Percentiles rank a stretch among this genome's conserved stretches.
Conservation (phyloP, 2,329 filamentous ascomycete genomes). For the Bertia moriformis region DNA sequence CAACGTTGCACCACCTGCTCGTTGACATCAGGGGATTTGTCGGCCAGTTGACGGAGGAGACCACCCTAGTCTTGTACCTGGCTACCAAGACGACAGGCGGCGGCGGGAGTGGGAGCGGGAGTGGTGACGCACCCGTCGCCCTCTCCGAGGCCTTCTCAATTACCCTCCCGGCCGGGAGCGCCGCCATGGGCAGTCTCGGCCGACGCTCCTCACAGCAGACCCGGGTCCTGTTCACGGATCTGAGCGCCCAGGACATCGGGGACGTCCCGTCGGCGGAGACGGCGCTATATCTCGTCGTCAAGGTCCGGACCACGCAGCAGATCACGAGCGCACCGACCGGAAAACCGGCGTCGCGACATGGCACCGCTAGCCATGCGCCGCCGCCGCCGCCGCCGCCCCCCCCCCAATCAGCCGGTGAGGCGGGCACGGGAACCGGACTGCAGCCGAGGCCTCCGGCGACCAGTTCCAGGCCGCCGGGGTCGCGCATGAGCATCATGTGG, state of each 20-base stretch:
- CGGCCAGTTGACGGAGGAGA: slow-evolving; percentile 60
- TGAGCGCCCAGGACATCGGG: slow-evolving; percentile 62
- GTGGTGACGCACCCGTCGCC: no score
- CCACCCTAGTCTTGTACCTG: slow-evolving; percentile 64
- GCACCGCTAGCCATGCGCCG: slow-evolving; percentile 25
- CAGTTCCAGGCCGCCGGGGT: slow-evolving; percentile 29
- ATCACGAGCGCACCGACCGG: slow-evolving; percentile 21
- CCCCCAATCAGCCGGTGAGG: no score
- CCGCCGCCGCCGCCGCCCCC: no score
- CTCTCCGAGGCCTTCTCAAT: slow-evolving; percentile 75
- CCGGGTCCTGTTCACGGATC: slow-evolving; percentile 75
- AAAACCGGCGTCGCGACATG: slow-evolving; percentile 36
- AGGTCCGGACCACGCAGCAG: slow-evolving; percentile 50
- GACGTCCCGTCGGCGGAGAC: slow-evolving; percentile 47
- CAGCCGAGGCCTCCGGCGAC: slow-evolving; percentile 30
- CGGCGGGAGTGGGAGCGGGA: no score
- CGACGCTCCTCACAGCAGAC: slow-evolving; percentile 53
- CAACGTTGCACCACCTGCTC: slow-evolving; percentile 65
- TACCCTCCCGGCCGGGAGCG: slow-evolving; percentile 59
- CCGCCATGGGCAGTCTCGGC: slow-evolving; percentile 57
- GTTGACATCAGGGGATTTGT: slow-evolving; percentile 74
- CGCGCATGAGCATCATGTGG: slow-evolving; percentile 58
- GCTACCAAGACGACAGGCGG: slow-evolving; percentile 56
- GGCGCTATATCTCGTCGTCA: slow-evolving; percentile 72
- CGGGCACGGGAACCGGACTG: slow-evolving; percentile 19